Evolutionary conservation across 2,329 filamentous ascomycete genomes (phyloP).

Genomic region (Fusarium citri): DNA sequence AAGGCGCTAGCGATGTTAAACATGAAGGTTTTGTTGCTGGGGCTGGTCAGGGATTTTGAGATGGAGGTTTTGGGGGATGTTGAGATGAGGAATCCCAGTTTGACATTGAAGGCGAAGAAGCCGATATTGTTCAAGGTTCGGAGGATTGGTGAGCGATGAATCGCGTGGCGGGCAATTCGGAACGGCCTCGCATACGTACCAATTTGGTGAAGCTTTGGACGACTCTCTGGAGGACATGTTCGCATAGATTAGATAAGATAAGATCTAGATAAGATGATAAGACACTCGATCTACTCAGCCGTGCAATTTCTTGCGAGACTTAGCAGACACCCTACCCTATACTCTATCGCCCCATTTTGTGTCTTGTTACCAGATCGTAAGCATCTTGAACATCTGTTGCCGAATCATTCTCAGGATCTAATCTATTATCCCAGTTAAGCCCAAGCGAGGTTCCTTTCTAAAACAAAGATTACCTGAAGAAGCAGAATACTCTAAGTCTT

Average conservation of each 20-base stretch:
- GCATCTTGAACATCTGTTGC: too few relatives aligned
- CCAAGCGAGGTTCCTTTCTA: too few relatives aligned
- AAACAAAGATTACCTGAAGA: too few relatives aligned
- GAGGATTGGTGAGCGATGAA: background rate
- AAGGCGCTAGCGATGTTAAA: constrained; percentile 24
- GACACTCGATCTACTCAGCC: too few relatives aligned
- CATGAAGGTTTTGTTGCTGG: constrained; percentile 17
- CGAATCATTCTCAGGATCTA: too few relatives aligned
- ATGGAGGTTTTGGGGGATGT: background rate
- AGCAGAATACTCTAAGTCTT: too few relatives aligned
- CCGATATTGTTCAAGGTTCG: background rate
- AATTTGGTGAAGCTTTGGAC: too few relatives aligned
- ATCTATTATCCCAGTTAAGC: too few relatives aligned
- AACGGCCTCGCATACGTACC: background rate
- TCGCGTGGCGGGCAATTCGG: background rate
- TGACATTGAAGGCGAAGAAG: constrained; percentile 8
- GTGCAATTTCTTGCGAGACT: background rate
- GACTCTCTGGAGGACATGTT: background rate
- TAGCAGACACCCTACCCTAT: background rate
- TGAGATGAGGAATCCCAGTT: constrained; percentile 17
- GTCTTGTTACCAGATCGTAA: background rate
- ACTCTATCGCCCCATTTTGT: rapidly evolving
- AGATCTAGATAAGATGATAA: too few relatives aligned
- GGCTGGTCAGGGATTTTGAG: constrained; percentile 12
- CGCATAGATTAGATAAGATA: too few relatives aligned